Evolutionary conservation across 768 basidiomycete genomes (phyloP), one percentile per base, ranked within the genome.

Genomic region (Saitozyma podzolica): DNA sequence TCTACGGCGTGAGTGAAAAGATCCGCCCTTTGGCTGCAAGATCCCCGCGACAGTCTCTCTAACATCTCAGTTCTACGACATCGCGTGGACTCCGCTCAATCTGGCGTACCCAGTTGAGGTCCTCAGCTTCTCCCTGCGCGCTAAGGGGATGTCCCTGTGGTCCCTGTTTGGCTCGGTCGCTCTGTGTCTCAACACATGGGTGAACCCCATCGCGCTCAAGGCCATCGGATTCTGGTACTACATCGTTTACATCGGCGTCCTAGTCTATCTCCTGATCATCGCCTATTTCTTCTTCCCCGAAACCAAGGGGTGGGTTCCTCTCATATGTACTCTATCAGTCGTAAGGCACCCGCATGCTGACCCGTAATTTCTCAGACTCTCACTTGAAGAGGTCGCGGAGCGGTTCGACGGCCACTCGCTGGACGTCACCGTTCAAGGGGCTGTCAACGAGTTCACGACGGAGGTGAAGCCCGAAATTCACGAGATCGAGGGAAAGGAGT

Each of bases 231-330:
- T 16, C 29, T 37, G 39, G 10, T 54, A 54, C 45, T 47, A 47
- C 45, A 47, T 17, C n/a, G 45, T 47, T 2, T 47, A 47, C 45
- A 47, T 47, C 13, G n/a, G 45, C 11, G 54, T 62, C 59, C 48
- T 56, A 37, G 54, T 63, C n/a, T 49, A 62, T 39, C 45, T 53
- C 9, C 42, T 68, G 20, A 47, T 57, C 50, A 43, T 65, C 20
- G 63, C 58, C 17, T 68, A 62, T 56, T 68, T 68, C 51, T 62
- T 63, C 59, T 56, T 63, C 63, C 56, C 69, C 37, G 74, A 75
- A 53, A 73, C 74, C 3, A 66, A 70, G 42, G 62, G 64, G 6
- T 53, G 45, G 29, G 29, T 29, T 2, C 5, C 29, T 29, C 29
- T 29, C 29, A 29, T 29, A 2, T 5, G 2, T 29, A n/a, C n/a